Evolutionary conservation across 2,329 filamentous ascomycete genomes (phyloP).

Genomic region (Ophiostoma tasmaniense): DNA sequence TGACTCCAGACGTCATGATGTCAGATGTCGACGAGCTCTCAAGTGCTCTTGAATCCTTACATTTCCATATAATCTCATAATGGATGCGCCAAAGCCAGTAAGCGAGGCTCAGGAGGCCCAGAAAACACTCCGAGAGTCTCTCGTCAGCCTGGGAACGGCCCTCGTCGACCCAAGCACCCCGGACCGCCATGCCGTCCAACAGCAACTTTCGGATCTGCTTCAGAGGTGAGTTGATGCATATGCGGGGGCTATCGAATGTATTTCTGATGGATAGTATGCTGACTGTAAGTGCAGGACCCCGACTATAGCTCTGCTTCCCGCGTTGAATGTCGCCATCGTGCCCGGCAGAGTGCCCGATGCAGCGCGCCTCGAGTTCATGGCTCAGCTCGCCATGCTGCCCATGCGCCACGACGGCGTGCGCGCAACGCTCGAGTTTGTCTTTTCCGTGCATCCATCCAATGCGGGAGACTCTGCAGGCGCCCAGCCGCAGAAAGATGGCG

Average conservation of each 20-base stretch:
- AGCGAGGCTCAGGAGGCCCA: constrained; percentile 8
- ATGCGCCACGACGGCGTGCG: constrained; percentile 56
- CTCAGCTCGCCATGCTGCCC: constrained; percentile 51
- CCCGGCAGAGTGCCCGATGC: constrained; percentile 50
- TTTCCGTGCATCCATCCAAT: constrained; percentile 55
- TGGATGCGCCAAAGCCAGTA: constrained; percentile 14
- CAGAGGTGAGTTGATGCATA: constrained; percentile 33
- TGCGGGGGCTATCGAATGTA: background rate
- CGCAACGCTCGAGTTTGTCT: constrained; percentile 61
- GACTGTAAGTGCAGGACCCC: constrained; percentile 24
- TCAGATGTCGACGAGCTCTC: background rate
- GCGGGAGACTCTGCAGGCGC: constrained; percentile 31
- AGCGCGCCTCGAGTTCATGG: constrained; percentile 50
- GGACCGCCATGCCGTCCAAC: constrained; percentile 24
- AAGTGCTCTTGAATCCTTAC: background rate
- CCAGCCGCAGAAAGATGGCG: constrained; percentile 45
- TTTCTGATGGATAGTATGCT: background rate
- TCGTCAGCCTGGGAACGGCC: constrained; percentile 36
- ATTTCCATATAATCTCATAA: background rate
- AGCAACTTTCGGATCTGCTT: constrained; percentile 40
- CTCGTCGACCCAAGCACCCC: constrained; percentile 40
- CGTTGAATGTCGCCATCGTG: constrained; percentile 55
- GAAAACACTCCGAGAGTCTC: constrained; percentile 27
- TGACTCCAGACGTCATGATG: background rate
- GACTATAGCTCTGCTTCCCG: constrained; percentile 44